These are phyloP conservation scores for Saccharomycopsis guyanensis DNA, from an alignment of 805 yeast species.

Conservation along the genomic window DNA sequence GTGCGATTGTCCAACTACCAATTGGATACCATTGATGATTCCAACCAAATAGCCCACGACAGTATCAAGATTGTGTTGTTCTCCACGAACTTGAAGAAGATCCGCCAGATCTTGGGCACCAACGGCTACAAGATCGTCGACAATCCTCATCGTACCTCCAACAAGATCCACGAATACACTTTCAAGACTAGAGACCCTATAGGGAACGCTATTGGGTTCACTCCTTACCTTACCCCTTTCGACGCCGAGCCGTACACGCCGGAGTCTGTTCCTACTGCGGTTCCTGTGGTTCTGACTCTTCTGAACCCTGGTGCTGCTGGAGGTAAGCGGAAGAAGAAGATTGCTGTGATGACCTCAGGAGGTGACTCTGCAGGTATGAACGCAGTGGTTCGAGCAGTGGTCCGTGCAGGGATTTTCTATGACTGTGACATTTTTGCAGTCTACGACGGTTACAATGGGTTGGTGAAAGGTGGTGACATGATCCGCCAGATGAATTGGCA, in stretches of 20 bases:
- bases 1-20: constrained; percentile 12
- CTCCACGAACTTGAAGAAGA: constrained; percentile 30
- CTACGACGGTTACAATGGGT: constrained; percentile 91
- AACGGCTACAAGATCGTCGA: constrained; percentile 9
- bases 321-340: constrained; percentile 37
- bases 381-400: constrained; percentile 92
- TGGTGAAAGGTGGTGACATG: constrained; percentile 73
- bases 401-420: constrained; percentile 78
- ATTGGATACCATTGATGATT: constrained; percentile 3
- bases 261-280: constrained; percentile 21
- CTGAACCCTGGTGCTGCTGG: background rate
- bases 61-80: constrained; percentile 13
- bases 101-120: constrained; percentile 3
- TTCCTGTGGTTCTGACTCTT: constrained; percentile 24
- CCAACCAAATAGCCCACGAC: constrained; percentile 13
- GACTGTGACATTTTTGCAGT: constrained; percentile 90
- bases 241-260: constrained; percentile 25
- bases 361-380: constrained; percentile 99
- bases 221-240: constrained; percentile 37
- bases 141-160: constrained; percentile 3
- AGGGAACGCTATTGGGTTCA: constrained; percentile 52
- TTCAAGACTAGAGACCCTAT: constrained; percentile 49
- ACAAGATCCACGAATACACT: constrained; percentile 6
- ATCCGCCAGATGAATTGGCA: constrained; percentile 63
- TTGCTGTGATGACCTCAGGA: constrained; percentile 97